Evolutionary conservation across 2,329 filamentous ascomycete species (phyloP), one percentile per base, ranked within the genome.

Genomic region (Fusarium coicis): DNA sequence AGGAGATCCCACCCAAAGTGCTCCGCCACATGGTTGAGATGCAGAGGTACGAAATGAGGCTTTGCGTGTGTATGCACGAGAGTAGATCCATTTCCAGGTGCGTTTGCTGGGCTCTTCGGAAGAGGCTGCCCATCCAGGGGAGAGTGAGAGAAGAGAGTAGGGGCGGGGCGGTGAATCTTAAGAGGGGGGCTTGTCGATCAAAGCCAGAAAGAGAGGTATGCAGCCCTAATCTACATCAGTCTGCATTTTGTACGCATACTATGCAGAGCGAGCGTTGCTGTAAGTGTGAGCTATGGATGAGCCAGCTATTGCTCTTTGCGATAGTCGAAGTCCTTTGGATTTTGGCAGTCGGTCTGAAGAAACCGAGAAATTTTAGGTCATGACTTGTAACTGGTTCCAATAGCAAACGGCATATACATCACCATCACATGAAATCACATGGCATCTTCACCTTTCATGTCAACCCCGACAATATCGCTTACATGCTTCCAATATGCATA

Each of bases 141-240:
- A 63, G 43, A 68, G n/a, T 21, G 63, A 39, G 54, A 50, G 40
- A 62, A 67, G 52, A 66, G 62, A 42, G 30, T 23, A 65, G 37
- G 46, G 28, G 28, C 40, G 68, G 59, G 69, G 70, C 66, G 70
- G 62, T 68, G 70, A 68, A 63, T 64, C 50, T 57, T 54, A 58
- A 39, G 50, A 53, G 60, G 43, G 44, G 66, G 62, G 30, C 59
- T 60, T 58, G 63, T 72, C 63, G 63, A 72, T 72, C 68, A 55
- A 59, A 63, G 69, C 67, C 63, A 52, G 42, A 71, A 67, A 58
- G 63, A 63, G 67, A 71, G 63, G 57, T 37, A 68, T 72, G 68
- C 68, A 72, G 63, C 68, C 68, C 43, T 62, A 68, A 67, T 71
- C 67, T 71, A 67, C 47, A 44, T 53, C 62, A 67, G 67, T 46